A percentile compares a stretch with the other conserved stretches of the same genome.
phyloP scores from a whole-genome alignment of 257 asterid genomes.

The Solanum appendiculatum region DNA sequence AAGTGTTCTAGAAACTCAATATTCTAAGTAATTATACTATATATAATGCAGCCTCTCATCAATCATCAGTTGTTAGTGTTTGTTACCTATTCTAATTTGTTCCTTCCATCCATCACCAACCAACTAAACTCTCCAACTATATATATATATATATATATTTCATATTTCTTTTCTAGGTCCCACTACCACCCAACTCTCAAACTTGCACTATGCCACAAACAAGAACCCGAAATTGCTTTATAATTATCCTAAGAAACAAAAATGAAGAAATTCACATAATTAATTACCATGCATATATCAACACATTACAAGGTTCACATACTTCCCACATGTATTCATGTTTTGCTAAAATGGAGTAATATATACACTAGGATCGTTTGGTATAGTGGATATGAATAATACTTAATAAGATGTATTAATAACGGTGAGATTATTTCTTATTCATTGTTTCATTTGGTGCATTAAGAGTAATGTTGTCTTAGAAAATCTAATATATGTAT shows the following conservation, averaged over 20 bases:
- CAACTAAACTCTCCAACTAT: constrained; percentile 30
- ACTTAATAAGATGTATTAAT: too few species aligned
- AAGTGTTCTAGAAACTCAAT: neutral
- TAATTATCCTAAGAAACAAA: constrained; percentile 27
- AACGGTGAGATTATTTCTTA: too few species aligned
- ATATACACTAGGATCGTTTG: neutral
- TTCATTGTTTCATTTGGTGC: too few species aligned
- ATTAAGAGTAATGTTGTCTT: too few species aligned
- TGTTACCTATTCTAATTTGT: constrained; percentile 9
- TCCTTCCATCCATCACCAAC: constrained; percentile 26
- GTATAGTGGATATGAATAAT: neutral
- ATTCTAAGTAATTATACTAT: neutral
- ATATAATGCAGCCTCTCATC: neutral
- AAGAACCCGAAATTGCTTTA: constrained; percentile 18
- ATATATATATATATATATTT: constrained; percentile 24
- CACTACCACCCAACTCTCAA: constrained; percentile 53
- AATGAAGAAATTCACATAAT: neutral
- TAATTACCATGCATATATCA: constrained; percentile 24
- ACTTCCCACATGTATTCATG: neutral
- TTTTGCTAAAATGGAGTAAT: neutral
- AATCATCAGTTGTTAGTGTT: constrained; percentile 10
- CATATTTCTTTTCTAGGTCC: constrained; percentile 21
- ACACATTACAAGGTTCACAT: constrained; percentile 9
- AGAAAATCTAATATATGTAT: too few species aligned
- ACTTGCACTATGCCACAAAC: constrained; percentile 44